Percentiles rank a stretch among this genome's conserved stretches.
These are phyloP conservation scores for Coriaria nepalensis DNA, from an alignment of 306 rosid species.

Conservation along the genomic window DNA sequence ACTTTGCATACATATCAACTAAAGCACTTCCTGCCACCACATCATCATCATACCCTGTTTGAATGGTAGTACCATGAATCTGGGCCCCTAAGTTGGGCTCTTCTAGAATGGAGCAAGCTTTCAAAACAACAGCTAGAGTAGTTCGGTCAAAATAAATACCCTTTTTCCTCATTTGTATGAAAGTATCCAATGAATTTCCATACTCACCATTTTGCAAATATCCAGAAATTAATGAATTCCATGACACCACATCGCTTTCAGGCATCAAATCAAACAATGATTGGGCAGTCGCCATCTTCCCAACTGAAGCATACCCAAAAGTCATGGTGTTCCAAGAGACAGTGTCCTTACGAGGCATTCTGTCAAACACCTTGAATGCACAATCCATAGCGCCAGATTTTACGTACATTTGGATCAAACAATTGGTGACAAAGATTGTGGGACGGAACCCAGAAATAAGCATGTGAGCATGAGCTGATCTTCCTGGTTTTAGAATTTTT, in stretches of 20 bases:
- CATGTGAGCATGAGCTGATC: constrained; percentile 69
- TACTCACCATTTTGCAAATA: constrained; percentile 33
- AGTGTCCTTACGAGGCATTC: constrained; percentile 37
- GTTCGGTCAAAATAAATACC: constrained; percentile 36
- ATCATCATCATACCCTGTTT: constrained; percentile 43
- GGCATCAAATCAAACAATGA: constrained; percentile 49
- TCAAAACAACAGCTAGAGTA: constrained; percentile 47
- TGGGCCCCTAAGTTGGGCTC: constrained; percentile 45
- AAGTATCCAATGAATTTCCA: constrained; percentile 25
- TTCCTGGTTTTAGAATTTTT: constrained; percentile 40
- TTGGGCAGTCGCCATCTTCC: constrained; percentile 35
- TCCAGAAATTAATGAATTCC: constrained; percentile 71
- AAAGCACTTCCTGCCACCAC: constrained; percentile 66
- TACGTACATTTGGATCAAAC: constrained; percentile 51
- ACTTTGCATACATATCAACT: constrained; percentile 66
- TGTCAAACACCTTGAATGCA: constrained; percentile 47
- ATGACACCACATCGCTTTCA: constrained; percentile 58
- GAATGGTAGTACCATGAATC: constrained; percentile 51
- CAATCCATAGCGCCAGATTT: constrained; percentile 31
- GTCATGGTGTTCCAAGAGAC: constrained; percentile 80
- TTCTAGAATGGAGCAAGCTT: constrained; percentile 46
- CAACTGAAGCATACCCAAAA: constrained; percentile 44
- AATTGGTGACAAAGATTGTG: constrained; percentile 53
- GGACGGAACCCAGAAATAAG: constrained; percentile 50
- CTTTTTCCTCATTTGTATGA: constrained; percentile 32